Conservation (phyloP, 805 yeast genomes). For the Candida ortonii region DNA sequence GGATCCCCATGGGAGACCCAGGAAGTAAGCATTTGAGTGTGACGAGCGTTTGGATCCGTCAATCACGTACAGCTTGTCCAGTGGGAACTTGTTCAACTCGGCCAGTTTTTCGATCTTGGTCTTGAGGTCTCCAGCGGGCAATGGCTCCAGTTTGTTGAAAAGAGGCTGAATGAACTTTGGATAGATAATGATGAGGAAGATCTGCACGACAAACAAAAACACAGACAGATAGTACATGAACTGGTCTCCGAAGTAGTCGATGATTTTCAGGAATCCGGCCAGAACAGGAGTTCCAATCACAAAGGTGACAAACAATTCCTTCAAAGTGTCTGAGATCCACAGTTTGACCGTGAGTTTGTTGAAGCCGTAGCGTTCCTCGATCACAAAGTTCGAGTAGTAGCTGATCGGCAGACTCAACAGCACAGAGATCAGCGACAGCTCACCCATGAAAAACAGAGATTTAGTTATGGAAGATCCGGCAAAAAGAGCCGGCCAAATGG, state of each 20-base stretch:
- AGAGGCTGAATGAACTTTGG: constrained; percentile 90
- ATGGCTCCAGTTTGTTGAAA: constrained; percentile 87
- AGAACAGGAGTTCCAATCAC: constrained; percentile 70
- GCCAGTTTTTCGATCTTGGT: constrained; percentile 80
- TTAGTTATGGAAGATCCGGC: constrained; percentile 63
- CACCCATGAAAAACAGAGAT: constrained; percentile 61
- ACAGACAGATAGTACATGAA: constrained; percentile 80
- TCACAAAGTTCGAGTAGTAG: constrained; percentile 76
- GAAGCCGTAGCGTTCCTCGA: constrained; percentile 92
- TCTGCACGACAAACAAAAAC: constrained; percentile 67
- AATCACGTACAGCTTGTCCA: constrained; percentile 78
- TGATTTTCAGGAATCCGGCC: constrained; percentile 74
- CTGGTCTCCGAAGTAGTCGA: constrained; percentile 72
- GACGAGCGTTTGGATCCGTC: constrained; percentile 97
- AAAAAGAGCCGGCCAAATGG: constrained; percentile 23
- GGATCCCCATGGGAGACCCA: constrained; percentile 90
- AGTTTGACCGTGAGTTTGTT: constrained; percentile 74
- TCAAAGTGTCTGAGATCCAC: constrained; percentile 73
- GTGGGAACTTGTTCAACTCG: constrained; percentile 72
- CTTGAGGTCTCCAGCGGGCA: constrained; percentile 87
- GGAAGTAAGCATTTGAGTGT: constrained; percentile 95
- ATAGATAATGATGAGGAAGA: constrained; percentile 68
- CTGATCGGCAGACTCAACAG: constrained; percentile 63
- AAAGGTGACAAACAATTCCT: constrained; percentile 50
- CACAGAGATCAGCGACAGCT: constrained; percentile 48